Evolutionary conservation across 768 basidiomycete species (phyloP), one percentile per base, ranked within the genome.

Genomic region (Rhodosporidiobolus sp.): DNA sequence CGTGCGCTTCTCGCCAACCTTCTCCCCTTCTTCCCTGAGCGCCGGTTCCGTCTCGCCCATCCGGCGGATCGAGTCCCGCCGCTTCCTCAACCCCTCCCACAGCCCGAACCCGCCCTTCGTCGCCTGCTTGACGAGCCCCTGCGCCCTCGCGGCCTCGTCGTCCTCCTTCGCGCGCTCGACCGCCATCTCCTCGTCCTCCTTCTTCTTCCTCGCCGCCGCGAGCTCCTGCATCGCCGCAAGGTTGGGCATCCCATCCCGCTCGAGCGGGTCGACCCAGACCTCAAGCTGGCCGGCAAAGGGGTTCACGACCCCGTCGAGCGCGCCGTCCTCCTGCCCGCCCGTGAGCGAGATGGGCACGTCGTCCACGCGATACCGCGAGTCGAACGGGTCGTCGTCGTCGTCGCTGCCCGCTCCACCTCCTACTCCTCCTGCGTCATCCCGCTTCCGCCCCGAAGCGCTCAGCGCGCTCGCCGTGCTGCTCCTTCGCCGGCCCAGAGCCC

Each of bases 201-300:
- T n/a, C 14, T 34, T 34, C 48, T 9, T 34, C n/a, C 22, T 46
- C 22, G 26, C 22, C 48, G 26, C 60, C 3, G 3, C 22, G 20
- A 22, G 32, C 20, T 22, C 34, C 5, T 34, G 24, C 19, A 38
- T 10, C 16, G 34, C 32, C 0, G 50, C 78, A 19, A 83, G 75
- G 48, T 83, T 83, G 0, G 86, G 86, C 34, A 91, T 78, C 0
- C 90, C 90, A 48, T 86, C 87, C 60, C 83, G 85, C 79, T 91
- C 90, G 63, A 84, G 79, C 1, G 86, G 84, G 65, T 86, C 86
- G 74, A 90, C 87, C 77, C 84, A 88, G 56, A 76, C 72, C 61
- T 65, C 72, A 78, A 63, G 62, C 76, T 54, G 48, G 71, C 53
- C 30, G 58, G 62, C 69, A 62, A 61, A 7, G 62, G 58, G 43